A percentile compares a stretch with the other conserved stretches of the same genome.
Evolutionary conservation across 306 rosid species (phyloP).

Genomic region (Prunus mume): DNA sequence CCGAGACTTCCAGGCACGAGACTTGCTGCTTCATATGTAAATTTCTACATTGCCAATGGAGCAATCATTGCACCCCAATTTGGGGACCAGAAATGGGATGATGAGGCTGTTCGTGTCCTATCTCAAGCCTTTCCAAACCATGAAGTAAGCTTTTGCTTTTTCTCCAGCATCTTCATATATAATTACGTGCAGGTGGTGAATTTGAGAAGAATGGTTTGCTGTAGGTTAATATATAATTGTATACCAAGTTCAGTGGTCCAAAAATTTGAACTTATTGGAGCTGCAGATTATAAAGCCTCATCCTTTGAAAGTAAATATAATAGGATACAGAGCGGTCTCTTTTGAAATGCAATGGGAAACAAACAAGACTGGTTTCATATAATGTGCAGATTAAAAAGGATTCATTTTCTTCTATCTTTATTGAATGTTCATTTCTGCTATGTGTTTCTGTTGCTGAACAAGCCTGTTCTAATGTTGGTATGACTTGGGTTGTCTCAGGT

Average conservation of each 20-base stretch:
- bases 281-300: background rate
- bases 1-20: slow-evolving; percentile 59
- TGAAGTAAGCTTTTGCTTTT: slow-evolving; percentile 47
- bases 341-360: background rate
- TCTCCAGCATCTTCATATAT: background rate
- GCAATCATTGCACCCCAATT: slow-evolving; percentile 78
- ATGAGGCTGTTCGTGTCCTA: slow-evolving; percentile 70
- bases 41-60: slow-evolving; percentile 89
- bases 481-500: slow-evolving; percentile 41
- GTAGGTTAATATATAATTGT: background rate
- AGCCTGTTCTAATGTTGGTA: slow-evolving; percentile 10
- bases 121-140: slow-evolving; percentile 64
- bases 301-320: background rate
- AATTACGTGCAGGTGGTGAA: too few relatives aligned
- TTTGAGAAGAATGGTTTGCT: too few relatives aligned
- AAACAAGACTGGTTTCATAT: background rate
- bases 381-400: background rate
- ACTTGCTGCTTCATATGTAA: slow-evolving; percentile 92
- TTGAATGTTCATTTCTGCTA: background rate
- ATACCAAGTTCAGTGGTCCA: background rate
- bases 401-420: background rate
- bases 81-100: slow-evolving; percentile 84
- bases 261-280: background rate
- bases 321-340: background rate
- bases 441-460: background rate